Evolutionary conservation across 2,329 filamentous ascomycete genomes (phyloP).

Genomic region (Periconia macrospinosa): DNA sequence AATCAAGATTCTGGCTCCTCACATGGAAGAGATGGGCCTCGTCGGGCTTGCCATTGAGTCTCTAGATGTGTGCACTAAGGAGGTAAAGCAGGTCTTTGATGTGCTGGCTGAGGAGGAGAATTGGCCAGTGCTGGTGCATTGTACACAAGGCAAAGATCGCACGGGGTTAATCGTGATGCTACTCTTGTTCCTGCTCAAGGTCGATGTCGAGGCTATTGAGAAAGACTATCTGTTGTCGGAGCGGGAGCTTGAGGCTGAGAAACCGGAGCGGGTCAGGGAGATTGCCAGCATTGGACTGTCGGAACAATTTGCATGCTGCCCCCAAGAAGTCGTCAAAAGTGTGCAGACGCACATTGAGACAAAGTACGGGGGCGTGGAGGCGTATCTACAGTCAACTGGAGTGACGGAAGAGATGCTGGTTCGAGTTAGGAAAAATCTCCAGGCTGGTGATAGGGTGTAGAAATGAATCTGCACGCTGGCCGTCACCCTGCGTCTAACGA

Average conservation of each 20-base stretch:
- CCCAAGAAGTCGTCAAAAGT: slow-evolving; percentile 63
- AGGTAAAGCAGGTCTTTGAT: slow-evolving; percentile 60
- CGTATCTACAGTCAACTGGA: slow-evolving; percentile 68
- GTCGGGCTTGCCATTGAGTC: slow-evolving; percentile 70
- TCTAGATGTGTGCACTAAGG: slow-evolving; percentile 66
- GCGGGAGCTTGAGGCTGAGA: slow-evolving; percentile 62
- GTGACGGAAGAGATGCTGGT: slow-evolving; percentile 41
- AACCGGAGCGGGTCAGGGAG: slow-evolving; percentile 66
- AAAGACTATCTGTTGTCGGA: slow-evolving; percentile 73
- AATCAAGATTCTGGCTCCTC: slow-evolving; percentile 67
- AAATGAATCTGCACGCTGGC: neutral
- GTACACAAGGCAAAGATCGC: slow-evolving; percentile 87
- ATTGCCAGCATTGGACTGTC: slow-evolving; percentile 71
- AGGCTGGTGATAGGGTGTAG: slow-evolving; percentile 12
- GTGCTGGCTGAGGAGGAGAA: slow-evolving; percentile 51
- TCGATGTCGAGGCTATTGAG: slow-evolving; percentile 63
- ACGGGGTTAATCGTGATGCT: slow-evolving; percentile 73
- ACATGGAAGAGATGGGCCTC: slow-evolving; percentile 73
- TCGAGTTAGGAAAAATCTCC: slow-evolving; percentile 36
- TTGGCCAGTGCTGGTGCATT: slow-evolving; percentile 74
- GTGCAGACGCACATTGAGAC: slow-evolving; percentile 61
- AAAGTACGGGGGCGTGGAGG: slow-evolving; percentile 66
- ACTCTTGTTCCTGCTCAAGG: slow-evolving; percentile 63
- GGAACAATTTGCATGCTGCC: slow-evolving; percentile 68
- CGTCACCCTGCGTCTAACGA: too few species aligned